Evolutionary conservation across 805 yeast species (phyloP).

Genomic region (Tetrapisispora nanseiensis): DNA sequence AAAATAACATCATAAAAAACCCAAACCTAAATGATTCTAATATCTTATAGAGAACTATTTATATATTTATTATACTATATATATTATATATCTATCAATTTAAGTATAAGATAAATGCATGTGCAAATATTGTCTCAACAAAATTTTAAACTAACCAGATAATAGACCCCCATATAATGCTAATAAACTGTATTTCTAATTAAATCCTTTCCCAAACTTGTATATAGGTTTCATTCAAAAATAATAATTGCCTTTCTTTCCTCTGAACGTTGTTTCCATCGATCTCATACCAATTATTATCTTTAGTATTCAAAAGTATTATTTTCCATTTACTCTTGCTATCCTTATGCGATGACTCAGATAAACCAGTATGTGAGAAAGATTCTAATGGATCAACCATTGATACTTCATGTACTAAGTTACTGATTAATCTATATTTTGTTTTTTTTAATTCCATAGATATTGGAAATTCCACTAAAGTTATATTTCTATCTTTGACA

Average conservation of each 20-base stretch:
- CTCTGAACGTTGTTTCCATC: conserved; percentile 39
- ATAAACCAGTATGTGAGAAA: conserved; percentile 12
- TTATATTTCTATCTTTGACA: conserved; percentile 42
- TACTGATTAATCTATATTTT: conserved; percentile 39
- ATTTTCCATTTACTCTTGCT: conserved; percentile 38
- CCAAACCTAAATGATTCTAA: background rate
- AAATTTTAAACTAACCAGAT: background rate
- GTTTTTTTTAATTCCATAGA: conserved; percentile 26
- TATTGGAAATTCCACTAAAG: conserved; percentile 51
- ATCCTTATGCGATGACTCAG: conserved; percentile 18
- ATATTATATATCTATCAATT: background rate
- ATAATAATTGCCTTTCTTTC: conserved; percentile 48
- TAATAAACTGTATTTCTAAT: too few species aligned
- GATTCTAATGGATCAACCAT: conserved; percentile 7
- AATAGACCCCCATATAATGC: too few species aligned
- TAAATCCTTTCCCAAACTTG: conserved; percentile 57
- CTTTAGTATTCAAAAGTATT: conserved; percentile 34
- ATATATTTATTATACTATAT: background rate
- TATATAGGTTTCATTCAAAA: conserved; percentile 51
- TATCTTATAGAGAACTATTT: too few species aligned
- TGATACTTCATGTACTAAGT: conserved; percentile 33
- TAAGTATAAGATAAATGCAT: background rate
- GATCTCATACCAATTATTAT: conserved; percentile 49
- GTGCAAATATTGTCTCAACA: background rate
- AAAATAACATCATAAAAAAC: background rate